A percentile compares a stretch with the other conserved stretches of the same genome.
Evolutionary conservation across 2,329 filamentous ascomycete species (phyloP).

Genomic region (Didymella glomerata): DNA sequence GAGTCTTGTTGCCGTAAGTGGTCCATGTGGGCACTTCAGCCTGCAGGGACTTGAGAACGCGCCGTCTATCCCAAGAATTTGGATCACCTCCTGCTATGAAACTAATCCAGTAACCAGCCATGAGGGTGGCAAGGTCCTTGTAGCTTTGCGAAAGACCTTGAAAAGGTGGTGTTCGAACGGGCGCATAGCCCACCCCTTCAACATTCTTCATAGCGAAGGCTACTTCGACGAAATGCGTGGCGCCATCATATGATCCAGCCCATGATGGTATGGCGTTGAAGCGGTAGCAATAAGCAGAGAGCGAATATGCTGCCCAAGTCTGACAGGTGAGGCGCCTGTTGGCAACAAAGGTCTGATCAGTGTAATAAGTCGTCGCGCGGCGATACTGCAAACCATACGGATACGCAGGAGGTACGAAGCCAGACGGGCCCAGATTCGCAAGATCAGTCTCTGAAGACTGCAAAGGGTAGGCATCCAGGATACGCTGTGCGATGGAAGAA

Average conservation of each 20-base stretch:
- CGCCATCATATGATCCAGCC: background rate
- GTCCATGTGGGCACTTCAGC: background rate
- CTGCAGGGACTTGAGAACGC: background rate
- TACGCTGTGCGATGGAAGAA: background rate
- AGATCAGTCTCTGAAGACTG: background rate
- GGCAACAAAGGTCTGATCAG: background rate
- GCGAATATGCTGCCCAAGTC: background rate
- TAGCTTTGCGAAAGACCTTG: background rate
- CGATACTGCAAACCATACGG: background rate
- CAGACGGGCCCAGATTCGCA: background rate
- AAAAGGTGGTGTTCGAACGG: background rate
- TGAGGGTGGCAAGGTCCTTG: background rate
- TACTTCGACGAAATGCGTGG: background rate
- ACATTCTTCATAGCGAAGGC: background rate
- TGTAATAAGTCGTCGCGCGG: background rate
- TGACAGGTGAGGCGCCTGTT: background rate
- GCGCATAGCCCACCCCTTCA: background rate
- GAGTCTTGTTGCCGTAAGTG: background rate
- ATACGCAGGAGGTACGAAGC: background rate
- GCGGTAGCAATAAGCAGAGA: conserved; percentile 1
- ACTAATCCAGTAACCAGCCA: background rate
- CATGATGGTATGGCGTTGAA: background rate
- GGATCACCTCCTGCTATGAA: background rate
- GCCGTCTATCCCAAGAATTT: background rate
- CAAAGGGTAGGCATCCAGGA: background rate